Conservation (phyloP, 352 stramenopile genomes). For the Pythium sukuiense region DNA sequence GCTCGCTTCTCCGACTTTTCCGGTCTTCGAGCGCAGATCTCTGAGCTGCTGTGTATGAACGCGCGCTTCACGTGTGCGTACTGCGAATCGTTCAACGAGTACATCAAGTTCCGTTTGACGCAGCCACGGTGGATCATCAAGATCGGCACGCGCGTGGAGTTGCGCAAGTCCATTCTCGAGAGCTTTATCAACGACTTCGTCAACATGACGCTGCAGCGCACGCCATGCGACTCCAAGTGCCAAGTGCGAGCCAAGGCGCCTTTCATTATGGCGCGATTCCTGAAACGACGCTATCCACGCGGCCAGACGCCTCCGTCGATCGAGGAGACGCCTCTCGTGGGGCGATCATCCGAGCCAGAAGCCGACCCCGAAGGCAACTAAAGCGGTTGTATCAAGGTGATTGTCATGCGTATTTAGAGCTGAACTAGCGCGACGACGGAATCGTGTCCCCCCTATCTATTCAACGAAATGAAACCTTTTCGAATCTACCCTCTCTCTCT, state of each 20-base stretch:
- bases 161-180: slow-evolving; percentile 28
- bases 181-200: slow-evolving; percentile 33
- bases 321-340: background rate
- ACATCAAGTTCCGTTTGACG: slow-evolving; percentile 35
- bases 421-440: background rate
- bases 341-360: background rate
- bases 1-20: slow-evolving; percentile 67
- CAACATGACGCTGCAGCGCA: slow-evolving; percentile 21
- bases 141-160: slow-evolving; percentile 24
- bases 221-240: slow-evolving; percentile 20
- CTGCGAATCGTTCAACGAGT: slow-evolving; percentile 44
- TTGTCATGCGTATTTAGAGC: background rate
- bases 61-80: slow-evolving; percentile 49
- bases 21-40: slow-evolving; percentile 49
- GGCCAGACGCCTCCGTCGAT: background rate
- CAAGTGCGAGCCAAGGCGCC: slow-evolving; percentile 18
- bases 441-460: background rate
- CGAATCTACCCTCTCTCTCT: background rate
- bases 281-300: slow-evolving; percentile 11
- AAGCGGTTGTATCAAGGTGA: background rate
- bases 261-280: slow-evolving; percentile 24
- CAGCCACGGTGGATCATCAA: slow-evolving; percentile 32
- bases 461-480: background rate
- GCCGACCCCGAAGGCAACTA: background rate
- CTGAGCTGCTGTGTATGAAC: slow-evolving; percentile 50